These are phyloP conservation scores for Ophiostoma montium DNA, from an alignment of 2,329 filamentous ascomycete species.

Conservation along the genomic window DNA sequence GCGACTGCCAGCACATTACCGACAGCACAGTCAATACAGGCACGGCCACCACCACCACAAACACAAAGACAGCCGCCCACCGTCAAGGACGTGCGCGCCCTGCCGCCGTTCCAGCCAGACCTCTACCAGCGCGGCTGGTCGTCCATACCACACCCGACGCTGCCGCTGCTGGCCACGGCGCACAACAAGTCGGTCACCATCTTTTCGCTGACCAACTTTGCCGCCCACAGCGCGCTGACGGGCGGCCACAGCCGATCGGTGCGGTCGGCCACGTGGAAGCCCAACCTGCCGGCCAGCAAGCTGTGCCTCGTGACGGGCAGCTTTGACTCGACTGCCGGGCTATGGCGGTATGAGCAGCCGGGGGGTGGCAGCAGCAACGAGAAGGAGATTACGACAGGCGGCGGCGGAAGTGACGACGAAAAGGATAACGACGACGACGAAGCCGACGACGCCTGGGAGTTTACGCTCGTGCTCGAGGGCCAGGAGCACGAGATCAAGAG, in stretches of 20 bases:
- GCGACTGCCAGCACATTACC: background rate
- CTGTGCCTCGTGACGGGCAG: constrained; percentile 81
- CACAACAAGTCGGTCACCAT: constrained; percentile 79
- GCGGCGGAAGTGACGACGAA: constrained; percentile 13
- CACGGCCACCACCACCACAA: background rate
- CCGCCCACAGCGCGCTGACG: constrained; percentile 62
- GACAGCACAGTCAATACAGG: too few relatives aligned
- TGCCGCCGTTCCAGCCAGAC: constrained; percentile 38
- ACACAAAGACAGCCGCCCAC: background rate
- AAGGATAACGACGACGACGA: constrained; percentile 24
- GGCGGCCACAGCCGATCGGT: constrained; percentile 87
- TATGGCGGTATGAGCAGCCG: constrained; percentile 56
- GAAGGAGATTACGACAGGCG: constrained; percentile 23
- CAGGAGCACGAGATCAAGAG: constrained; percentile 90
- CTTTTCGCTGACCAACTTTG: constrained; percentile 73
- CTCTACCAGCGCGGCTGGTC: constrained; percentile 69
- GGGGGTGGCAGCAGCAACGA: constrained; percentile 21
- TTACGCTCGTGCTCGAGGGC: constrained; percentile 81
- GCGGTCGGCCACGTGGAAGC: constrained; percentile 80
- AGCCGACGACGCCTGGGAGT: constrained; percentile 73
- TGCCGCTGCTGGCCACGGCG: constrained; percentile 78
- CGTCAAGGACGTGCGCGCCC: constrained; percentile 23
- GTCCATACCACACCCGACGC: constrained; percentile 68
- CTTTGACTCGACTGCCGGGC: constrained; percentile 83
- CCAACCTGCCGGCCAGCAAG: constrained; percentile 42